These are phyloP conservation scores for Pichia pseudocactophila DNA, from an alignment of 805 yeast species.

Conservation along the genomic window DNA sequence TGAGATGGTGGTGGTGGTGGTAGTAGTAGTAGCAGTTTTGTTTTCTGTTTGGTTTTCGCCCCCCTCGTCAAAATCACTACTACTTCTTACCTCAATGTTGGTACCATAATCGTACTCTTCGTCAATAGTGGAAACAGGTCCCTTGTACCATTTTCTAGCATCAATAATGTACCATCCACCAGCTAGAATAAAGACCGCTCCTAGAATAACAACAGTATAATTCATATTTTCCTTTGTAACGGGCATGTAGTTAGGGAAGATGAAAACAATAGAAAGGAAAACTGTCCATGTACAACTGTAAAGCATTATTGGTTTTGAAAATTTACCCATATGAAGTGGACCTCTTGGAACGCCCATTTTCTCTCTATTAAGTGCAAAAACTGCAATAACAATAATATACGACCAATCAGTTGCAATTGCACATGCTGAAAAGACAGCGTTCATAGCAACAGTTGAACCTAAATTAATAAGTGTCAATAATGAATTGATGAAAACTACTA, in stretches of 20 bases:
- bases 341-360: constrained; percentile 39
- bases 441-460: constrained; percentile 38
- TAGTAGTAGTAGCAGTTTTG: neutral
- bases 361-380: constrained; percentile 36
- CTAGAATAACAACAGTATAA: constrained; percentile 45
- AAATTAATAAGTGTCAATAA: constrained; percentile 36
- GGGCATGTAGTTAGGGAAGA: constrained; percentile 43
- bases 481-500: constrained; percentile 32
- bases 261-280: constrained; percentile 37
- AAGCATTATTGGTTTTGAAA: constrained; percentile 34
- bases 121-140: constrained; percentile 43
- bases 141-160: constrained; percentile 48
- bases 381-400: constrained; percentile 37
- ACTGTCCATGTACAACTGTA: constrained; percentile 37
- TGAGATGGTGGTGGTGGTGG: no score
- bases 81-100: constrained; percentile 3
- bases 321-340: constrained; percentile 38
- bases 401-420: constrained; percentile 44
- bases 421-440: constrained; percentile 46
- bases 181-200: constrained; percentile 28
- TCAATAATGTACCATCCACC: constrained; percentile 38
- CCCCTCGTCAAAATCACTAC: neutral
- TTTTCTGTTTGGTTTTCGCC: neutral
- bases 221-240: constrained; percentile 41
- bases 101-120: constrained; percentile 20